Conservation (phyloP, 2,329 filamentous ascomycete genomes). For the Exserohilum rostratum region DNA sequence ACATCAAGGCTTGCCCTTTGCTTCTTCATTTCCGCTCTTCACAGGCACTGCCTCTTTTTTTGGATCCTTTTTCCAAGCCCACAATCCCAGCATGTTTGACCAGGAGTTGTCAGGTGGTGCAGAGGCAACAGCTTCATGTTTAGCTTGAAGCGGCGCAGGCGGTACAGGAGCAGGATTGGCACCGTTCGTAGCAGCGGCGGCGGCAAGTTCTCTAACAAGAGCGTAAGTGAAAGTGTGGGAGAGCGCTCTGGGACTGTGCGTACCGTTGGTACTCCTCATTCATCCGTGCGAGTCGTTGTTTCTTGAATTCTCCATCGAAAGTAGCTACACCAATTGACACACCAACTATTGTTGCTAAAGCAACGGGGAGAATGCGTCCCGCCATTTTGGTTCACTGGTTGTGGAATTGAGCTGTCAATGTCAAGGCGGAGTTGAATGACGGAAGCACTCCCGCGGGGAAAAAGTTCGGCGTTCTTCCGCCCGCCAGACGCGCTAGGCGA, state of each 20-base stretch:
- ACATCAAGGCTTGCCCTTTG: constrained; percentile 61
- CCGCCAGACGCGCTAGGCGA: constrained; percentile 25
- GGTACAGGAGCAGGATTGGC: constrained; percentile 20
- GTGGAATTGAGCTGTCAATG: not conserved
- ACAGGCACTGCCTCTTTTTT: constrained; percentile 59
- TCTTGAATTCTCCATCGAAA: constrained; percentile 44
- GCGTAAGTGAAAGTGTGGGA: constrained; percentile 17
- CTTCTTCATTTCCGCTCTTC: constrained; percentile 65
- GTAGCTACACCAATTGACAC: constrained; percentile 43
- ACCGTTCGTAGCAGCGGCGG: constrained; percentile 25
- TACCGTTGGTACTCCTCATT: constrained; percentile 45
- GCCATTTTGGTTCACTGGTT: constrained; percentile 28
- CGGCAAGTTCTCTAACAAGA: constrained; percentile 31
- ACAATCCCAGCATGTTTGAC: constrained; percentile 39
- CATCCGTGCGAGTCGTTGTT: constrained; percentile 37
- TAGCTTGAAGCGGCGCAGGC: constrained; percentile 13
- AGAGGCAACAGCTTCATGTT: constrained; percentile 15
- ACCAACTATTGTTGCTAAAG: constrained; percentile 38
- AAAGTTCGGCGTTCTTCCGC: constrained; percentile 24
- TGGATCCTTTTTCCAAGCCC: constrained; percentile 40
- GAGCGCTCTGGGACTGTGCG: not conserved
- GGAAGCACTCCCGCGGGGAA: constrained; percentile 21
- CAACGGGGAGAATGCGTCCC: constrained; percentile 42
- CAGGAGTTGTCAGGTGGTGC: constrained; percentile 22
- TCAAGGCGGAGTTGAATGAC: constrained; percentile 19